These are phyloP conservation scores for Phytomonas sp. DNA, from an alignment of 208 protist species.

Conservation along the genomic window DNA sequence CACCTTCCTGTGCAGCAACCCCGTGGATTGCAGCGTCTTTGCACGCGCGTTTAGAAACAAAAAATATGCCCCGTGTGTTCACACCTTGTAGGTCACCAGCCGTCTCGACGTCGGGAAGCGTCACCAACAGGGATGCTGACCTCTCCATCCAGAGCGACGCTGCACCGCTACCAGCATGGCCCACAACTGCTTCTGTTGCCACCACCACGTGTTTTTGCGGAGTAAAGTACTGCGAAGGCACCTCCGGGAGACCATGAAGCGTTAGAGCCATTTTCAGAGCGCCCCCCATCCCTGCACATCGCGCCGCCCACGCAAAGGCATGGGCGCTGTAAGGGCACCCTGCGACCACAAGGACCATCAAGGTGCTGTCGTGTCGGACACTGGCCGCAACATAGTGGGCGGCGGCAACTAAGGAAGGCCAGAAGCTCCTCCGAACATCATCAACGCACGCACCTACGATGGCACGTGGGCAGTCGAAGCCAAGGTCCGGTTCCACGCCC, in stretches of 20 bases:
- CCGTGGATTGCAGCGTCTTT: conserved; percentile 8
- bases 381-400: conserved; percentile 32
- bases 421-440: conserved; percentile 21
- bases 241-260: background rate
- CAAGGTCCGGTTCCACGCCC: conserved; percentile 29
- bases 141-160: conserved; percentile 11
- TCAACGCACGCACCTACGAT: conserved; percentile 23
- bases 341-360: conserved; percentile 50
- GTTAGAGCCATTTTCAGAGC: conserved; percentile 33
- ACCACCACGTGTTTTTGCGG: conserved; percentile 34
- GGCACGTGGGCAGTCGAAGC: conserved; percentile 25
- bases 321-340: conserved; percentile 43
- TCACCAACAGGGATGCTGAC: conserved; percentile 38
- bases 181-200: conserved; percentile 42
- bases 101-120: conserved; percentile 61
- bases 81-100: conserved; percentile 61
- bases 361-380: conserved; percentile 9
- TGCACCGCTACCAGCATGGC: conserved; percentile 19
- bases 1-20: conserved; percentile 6
- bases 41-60: conserved; percentile 18
- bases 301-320: conserved; percentile 72
- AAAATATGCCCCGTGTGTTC: conserved; percentile 64
- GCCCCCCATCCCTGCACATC: conserved; percentile 45
- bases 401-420: conserved; percentile 44
- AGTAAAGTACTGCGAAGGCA: conserved; percentile 27